Base-by-base conservation (phyloP, 345 rosid genomes). In the Gossypium anomalum region DNA sequence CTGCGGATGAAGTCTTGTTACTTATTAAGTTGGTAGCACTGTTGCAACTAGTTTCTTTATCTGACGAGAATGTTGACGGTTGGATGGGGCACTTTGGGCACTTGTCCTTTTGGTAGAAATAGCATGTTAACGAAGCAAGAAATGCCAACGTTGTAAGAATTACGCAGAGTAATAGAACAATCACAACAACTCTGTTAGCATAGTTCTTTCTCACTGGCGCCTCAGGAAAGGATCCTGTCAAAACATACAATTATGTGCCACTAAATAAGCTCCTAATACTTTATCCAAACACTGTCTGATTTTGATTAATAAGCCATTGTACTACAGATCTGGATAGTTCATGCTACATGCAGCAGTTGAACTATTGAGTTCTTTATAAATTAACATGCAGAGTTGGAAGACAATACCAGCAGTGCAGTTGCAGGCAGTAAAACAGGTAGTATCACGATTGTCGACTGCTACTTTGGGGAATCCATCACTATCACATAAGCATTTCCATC, bases 401-500 rank as follows among this genome's bases (percentile, higher is more conserved):
- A 56, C 74, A 48, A 25, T 86, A 94, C 98, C 98, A 22, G 97
- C 83, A 80, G 93, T 81, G 82, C 99, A 95, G 82, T 91, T 91
- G 89, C 99, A 92, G 61, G 93, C 82, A 4, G 85, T 83, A 84
- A 95, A 95, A 80, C 99, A 95, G 68, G 87, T 59, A 43, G 85
- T 67, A 58, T 83, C 83, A 27, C 80, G 85, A 82, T 63, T 81
- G 15, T 38, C 71, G 74, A 76, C 78, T 34, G 86, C 79, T 76
- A 91, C 82, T 82, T 81, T 86, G 7, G 99, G 99, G 74, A 92
- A 88, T 73, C 91, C 98, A 80, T 85, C 81, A 2, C 84, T 84
- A 41, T 88, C 83, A 84, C 99, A 95, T 66, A 58, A 45, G 74
- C 99, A 95, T 41, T 65, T 80, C 99, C 99, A 93, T 71, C 77